phyloP scores from a whole-genome alignment of 1,284 basidiomycete genomes.

The Xerocomus amazonicus region DNA sequence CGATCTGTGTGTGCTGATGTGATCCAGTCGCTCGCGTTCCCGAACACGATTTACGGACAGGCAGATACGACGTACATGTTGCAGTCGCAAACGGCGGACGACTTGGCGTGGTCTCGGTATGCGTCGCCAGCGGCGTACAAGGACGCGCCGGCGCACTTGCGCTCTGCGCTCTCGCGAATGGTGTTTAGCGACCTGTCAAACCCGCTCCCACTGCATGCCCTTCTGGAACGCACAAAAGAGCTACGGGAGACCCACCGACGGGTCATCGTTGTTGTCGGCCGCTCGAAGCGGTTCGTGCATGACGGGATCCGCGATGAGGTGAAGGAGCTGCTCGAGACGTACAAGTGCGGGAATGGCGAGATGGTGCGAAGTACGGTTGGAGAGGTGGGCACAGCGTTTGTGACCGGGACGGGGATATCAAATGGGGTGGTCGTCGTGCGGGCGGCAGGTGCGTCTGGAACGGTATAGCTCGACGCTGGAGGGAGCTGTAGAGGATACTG shows the following conservation, averaged over 20 bases:
- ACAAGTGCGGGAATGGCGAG: constrained; percentile 38
- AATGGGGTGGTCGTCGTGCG: constrained; percentile 30
- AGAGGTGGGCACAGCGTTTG: constrained; percentile 65
- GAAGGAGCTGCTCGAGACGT: constrained; percentile 46
- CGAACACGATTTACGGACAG: constrained; percentile 67
- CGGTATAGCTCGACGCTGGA: too few species aligned
- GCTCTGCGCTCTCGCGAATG: constrained; percentile 53
- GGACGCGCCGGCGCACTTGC: constrained; percentile 29
- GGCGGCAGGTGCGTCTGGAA: background rate
- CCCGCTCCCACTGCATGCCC: constrained; percentile 51
- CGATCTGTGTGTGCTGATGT: constrained; percentile 37
- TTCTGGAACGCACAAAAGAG: constrained; percentile 43
- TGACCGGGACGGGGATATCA: constrained; percentile 34
- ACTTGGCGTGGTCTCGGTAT: constrained; percentile 61
- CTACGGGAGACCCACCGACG: constrained; percentile 27
- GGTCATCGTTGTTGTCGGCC: constrained; percentile 65
- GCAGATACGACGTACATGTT: constrained; percentile 60
- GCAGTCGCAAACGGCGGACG: constrained; percentile 73
- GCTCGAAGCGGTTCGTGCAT: constrained; percentile 67
- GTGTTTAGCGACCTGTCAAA: constrained; percentile 48
- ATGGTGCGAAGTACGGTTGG: constrained; percentile 70
- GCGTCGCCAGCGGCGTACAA: constrained; percentile 28
- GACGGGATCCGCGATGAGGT: constrained; percentile 59
- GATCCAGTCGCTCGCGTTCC: constrained; percentile 44
- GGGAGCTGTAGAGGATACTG: too few species aligned